These are phyloP conservation scores for Xylariaceae sp. DNA, from an alignment of 2,329 filamentous ascomycete genomes.

Conservation along the genomic window DNA sequence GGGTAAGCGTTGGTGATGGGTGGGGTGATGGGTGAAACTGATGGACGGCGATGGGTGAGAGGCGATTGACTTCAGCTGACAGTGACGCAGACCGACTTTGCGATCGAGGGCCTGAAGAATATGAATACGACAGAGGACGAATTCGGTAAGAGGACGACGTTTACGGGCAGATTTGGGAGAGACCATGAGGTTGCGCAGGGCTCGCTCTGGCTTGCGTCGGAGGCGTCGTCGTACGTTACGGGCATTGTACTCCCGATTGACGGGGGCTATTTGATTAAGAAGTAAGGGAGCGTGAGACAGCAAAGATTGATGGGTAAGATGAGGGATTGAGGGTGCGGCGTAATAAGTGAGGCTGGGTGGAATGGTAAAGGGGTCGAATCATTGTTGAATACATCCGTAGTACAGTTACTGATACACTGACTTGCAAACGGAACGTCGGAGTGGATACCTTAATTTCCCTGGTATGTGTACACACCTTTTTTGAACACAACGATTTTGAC, in stretches of 20 bases:
- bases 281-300: too few relatives aligned
- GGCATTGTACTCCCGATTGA: slow-evolving; percentile 29
- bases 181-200: slow-evolving; percentile 32
- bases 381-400: too few relatives aligned
- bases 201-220: slow-evolving; percentile 31
- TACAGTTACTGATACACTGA: too few relatives aligned
- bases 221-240: slow-evolving; percentile 30
- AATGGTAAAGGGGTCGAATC: too few relatives aligned
- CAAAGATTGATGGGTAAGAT: slow-evolving; percentile 1
- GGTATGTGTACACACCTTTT: too few relatives aligned
- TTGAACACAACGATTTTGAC: too few relatives aligned
- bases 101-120: slow-evolving; percentile 11
- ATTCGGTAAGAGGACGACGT: background rate
- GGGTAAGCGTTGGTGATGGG: slow-evolving; percentile 1
- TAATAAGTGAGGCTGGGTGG: too few relatives aligned
- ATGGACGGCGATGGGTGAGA: slow-evolving; percentile 5
- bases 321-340: too few relatives aligned
- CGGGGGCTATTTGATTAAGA: slow-evolving; percentile 19
- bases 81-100: slow-evolving; percentile 19
- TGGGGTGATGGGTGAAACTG: slow-evolving; percentile 5
- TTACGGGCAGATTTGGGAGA: slow-evolving; percentile 19
- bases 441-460: too few relatives aligned
- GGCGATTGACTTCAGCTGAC: too few relatives aligned
- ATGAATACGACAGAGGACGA: slow-evolving; percentile 18
- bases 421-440: too few relatives aligned